Evolutionary conservation across 1,284 basidiomycete species (phyloP), one percentile per base, ranked within the genome.

Genomic region (Sporisorium iseilematis-ciliati): DNA sequence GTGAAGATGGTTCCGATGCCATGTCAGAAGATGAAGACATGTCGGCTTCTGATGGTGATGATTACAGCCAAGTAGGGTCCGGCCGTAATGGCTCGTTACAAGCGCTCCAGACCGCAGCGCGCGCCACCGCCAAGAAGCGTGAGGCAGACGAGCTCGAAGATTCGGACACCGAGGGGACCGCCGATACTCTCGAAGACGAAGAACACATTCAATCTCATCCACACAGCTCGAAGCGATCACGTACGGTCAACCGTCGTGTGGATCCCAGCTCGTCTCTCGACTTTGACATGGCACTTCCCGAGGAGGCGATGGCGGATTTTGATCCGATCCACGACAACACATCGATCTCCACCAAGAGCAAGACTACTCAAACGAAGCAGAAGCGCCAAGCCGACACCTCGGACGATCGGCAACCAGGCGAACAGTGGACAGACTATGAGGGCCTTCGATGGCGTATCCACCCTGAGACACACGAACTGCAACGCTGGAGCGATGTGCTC

Each of bases 351-450:
- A 1, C 14, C 21, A 45, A 38, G 23, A 21, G 42, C 14, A 50
- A 52, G 6, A 10, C 25, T 33, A 6, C 42, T 10, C 23, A 21
- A 20, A 40, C 35, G 21, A 40, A 46, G 45, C 21, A 12, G 21
- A 83, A 83, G 58, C 68, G 82, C 2, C 51, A 56, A 10, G 69
- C 65, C 1, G 80, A 82, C 52, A 81, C 76, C 18, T 73, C 73
- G 3, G 65, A 74, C 31, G 82, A 83, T 35, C 65, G 73, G 14
- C 68, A 65, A 31, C 79, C 80, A 8, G 82, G 82, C 25, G 81
- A 83, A 35, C 75, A 82, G 41, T 83, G 82, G 82, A 48, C 46
- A 42, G 82, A 83, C 42, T 70, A 69, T 7, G 81, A 82, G 49
- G 82, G 82, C 2, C 62, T 83, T 4, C 62, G 69, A 2, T 83